These are phyloP conservation scores for Terfezia boudieri DNA, from an alignment of 495 filamentous ascomycete genomes.

Conservation along the genomic window DNA sequence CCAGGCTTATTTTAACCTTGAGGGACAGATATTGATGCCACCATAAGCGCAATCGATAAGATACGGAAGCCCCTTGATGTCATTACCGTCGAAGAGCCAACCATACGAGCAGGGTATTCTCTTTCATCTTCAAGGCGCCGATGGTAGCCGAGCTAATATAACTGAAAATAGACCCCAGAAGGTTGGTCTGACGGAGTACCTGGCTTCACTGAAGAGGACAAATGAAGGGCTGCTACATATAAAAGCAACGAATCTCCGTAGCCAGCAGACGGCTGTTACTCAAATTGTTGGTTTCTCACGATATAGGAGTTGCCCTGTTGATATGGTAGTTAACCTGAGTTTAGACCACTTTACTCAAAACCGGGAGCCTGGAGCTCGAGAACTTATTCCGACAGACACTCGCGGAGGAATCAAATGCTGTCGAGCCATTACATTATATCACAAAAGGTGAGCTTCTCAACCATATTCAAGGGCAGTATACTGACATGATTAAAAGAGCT, in stretches of 20 bases:
- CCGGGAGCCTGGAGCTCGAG: conserved; percentile 61
- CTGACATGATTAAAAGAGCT: conserved; percentile 25
- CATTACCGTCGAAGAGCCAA: conserved; percentile 68
- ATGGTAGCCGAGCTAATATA: neutral
- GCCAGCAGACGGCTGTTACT: conserved; percentile 70
- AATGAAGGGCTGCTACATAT: conserved; percentile 61
- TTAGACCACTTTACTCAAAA: conserved; percentile 49
- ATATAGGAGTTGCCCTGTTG: neutral
- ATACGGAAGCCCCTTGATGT: conserved; percentile 73
- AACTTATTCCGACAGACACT: conserved; percentile 55
- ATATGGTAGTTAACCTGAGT: neutral
- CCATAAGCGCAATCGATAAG: conserved; percentile 66
- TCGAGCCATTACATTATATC: conserved; percentile 81
- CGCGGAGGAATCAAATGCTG: conserved; percentile 43
- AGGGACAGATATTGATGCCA: conserved; percentile 53
- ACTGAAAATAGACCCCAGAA: conserved; percentile 38
- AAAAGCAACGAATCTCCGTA: conserved; percentile 62
- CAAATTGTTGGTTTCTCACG: conserved; percentile 25
- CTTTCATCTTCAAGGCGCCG: neutral
- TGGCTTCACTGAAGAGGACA: conserved; percentile 69
- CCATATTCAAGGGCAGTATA: conserved; percentile 9
- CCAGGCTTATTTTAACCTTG: conserved; percentile 5
- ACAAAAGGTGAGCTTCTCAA: conserved; percentile 39
- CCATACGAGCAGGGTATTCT: conserved; percentile 57
- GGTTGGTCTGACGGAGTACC: conserved; percentile 60